Evolutionary conservation across 192 early-diverging fungal species (phyloP), one percentile per base, ranked within the genome.

Genomic region (Obelidium mucronatum): DNA sequence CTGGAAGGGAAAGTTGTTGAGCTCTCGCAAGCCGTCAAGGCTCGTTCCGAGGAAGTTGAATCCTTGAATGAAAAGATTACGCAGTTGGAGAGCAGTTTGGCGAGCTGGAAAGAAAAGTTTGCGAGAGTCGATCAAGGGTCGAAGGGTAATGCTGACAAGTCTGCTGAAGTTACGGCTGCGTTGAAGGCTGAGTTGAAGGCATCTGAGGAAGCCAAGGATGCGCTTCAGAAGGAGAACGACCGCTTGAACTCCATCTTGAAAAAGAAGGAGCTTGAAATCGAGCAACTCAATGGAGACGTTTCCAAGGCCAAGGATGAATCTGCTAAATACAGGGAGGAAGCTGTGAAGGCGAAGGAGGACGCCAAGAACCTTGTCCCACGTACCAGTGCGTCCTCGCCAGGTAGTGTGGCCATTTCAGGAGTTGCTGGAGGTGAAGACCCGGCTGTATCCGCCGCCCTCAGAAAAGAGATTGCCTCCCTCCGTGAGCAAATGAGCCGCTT

Each of bases 1-100:
- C 84, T 99, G 2, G 98, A 99, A 83, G 91, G 89, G 85, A 98
- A 97, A 88, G 94, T 99, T 67, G 91, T 98, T 78, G 94, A 95
- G 80, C 86, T 99, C 67, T 97, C 96, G 37, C 94, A 94, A 74
- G 82, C 83, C 37, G 79, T 96, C 60, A 87, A 87, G 35, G 79
- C 81, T 61, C 83, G 87, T 74, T 87, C 88, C 70, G 86, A 94
- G 71, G 94, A 95, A 78, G 90, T 92, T 79, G 87, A 87, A 33
- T 55, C 66, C 17, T 80, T 91, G 62, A 77, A 81, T 48, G 88
- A 89, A 65, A 87, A 88, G 62, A 78, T 91, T 62, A 70, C 82
- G 28, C 76, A 85, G 31, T 80, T 93, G 63, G 94, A 94, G 76
- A 79, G 73, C 37, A 92, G 92, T 67, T 78, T 91, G 56, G 77